These are phyloP conservation scores for Starmera dryadoides DNA, from an alignment of 805 yeast species.

Conservation along the genomic window DNA sequence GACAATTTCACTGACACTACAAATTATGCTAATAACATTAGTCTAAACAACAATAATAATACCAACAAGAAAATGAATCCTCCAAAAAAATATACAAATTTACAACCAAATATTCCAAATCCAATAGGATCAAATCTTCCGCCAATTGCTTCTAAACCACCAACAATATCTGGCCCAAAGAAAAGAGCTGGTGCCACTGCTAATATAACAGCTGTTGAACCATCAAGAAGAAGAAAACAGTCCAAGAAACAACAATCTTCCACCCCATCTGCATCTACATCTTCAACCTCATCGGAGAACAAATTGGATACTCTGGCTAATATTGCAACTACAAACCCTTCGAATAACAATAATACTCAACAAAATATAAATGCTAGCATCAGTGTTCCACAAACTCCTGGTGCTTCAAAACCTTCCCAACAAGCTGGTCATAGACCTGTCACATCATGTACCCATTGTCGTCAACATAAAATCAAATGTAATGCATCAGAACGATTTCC, in stretches of 20 bases:
- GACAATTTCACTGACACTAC: slow-evolving; percentile 23
- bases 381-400: neutral
- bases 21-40: slow-evolving; percentile 11
- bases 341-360: slow-evolving; percentile 1
- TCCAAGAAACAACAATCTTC: neutral
- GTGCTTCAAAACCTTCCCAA: slow-evolving; percentile 7
- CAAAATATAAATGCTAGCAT: neutral
- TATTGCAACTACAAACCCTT: slow-evolving; percentile 5
- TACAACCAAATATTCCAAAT: neutral
- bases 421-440: slow-evolving; percentile 73
- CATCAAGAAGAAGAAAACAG: neutral
- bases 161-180: neutral
- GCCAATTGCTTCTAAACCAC: neutral
- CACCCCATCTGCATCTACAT: neutral
- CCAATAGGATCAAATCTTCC: neutral
- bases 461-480: slow-evolving; percentile 91
- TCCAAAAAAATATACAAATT: neutral
- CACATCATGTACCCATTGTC: slow-evolving; percentile 88
- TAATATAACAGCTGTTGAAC: neutral
- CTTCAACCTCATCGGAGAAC: neutral
- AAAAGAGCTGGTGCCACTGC: neutral
- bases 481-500: slow-evolving; percentile 84
- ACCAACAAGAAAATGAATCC: neutral
- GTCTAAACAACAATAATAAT: neutral
- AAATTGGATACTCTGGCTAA: neutral